phyloP scores from a whole-genome alignment of 2,329 filamentous ascomycete species.

The Trichothecium sympodiale region DNA sequence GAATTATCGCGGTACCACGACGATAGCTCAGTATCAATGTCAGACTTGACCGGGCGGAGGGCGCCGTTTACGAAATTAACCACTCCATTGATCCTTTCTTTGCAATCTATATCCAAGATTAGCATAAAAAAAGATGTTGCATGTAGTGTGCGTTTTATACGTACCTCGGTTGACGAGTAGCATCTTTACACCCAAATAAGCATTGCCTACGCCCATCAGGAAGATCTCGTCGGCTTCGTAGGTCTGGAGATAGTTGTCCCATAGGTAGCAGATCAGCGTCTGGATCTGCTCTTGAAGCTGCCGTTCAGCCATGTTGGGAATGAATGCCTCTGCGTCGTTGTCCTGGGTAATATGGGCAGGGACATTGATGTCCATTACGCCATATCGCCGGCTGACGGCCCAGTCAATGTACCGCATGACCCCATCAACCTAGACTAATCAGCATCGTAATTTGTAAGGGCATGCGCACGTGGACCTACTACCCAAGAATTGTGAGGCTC shows the following conservation, averaged over 20 bases:
- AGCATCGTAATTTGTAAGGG: slow-evolving; percentile 4
- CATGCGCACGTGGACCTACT: slow-evolving; percentile 39
- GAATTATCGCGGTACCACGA: slow-evolving; percentile 80
- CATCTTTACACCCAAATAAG: slow-evolving; percentile 73
- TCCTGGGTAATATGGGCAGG: slow-evolving; percentile 62
- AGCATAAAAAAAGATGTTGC: not conserved
- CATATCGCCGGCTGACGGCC: slow-evolving; percentile 67
- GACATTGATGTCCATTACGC: slow-evolving; percentile 84
- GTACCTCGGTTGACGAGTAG: slow-evolving; percentile 67
- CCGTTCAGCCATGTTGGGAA: slow-evolving; percentile 31
- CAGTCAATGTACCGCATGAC: slow-evolving; percentile 74
- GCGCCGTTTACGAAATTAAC: slow-evolving; percentile 73
- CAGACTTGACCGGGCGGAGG: slow-evolving; percentile 68
- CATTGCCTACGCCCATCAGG: slow-evolving; percentile 80
- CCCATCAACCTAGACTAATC: slow-evolving; percentile 57
- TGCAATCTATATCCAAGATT: slow-evolving; percentile 35
- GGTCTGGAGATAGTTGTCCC: slow-evolving; percentile 93
- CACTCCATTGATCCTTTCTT: slow-evolving; percentile 56
- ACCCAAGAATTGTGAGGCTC: slow-evolving; percentile 82
- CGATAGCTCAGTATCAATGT: slow-evolving; percentile 60
- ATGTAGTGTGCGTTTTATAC: slow-evolving; percentile 1
- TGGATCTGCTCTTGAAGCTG: slow-evolving; percentile 49
- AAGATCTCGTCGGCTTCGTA: slow-evolving; percentile 64
- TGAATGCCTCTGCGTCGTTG: slow-evolving; percentile 41
- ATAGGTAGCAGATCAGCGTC: slow-evolving; percentile 74